A percentile compares a stretch with the other conserved stretches of the same genome.
phyloP scores from a whole-genome alignment of 1,139 yeast genomes.

The Pichia sp. region DNA sequence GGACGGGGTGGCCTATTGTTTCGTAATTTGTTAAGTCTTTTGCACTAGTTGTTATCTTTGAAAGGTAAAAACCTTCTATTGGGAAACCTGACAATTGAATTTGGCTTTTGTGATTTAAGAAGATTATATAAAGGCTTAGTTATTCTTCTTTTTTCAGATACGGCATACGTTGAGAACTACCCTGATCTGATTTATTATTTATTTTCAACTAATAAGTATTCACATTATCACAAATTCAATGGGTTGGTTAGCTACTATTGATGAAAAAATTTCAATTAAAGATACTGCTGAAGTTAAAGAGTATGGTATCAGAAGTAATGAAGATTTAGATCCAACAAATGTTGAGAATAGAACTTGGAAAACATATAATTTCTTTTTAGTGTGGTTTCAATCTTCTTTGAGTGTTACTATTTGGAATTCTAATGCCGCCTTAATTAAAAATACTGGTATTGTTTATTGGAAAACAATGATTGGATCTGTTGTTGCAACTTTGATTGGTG shows the following conservation, averaged over 20 bases:
- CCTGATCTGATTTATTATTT: background rate
- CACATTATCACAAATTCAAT: background rate
- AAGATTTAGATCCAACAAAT: constrained; percentile 27
- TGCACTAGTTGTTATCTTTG: background rate
- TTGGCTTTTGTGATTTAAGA: background rate
- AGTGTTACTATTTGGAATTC: constrained; percentile 32
- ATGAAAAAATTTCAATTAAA: constrained; percentile 13
- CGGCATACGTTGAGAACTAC: background rate
- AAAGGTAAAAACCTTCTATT: background rate
- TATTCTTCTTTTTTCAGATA: background rate
- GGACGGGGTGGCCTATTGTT: background rate
- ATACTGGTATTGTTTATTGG: constrained; percentile 17
- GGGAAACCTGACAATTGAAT: background rate
- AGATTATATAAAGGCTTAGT: background rate
- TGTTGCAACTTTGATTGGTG: constrained; percentile 16
- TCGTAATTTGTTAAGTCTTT: background rate
- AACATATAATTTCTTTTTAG: constrained; percentile 21
- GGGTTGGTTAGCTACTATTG: constrained; percentile 12
- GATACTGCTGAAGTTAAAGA: constrained; percentile 14
- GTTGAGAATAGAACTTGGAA: constrained; percentile 26
- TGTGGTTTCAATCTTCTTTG: constrained; percentile 25
- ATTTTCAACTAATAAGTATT: background rate
- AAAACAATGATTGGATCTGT: constrained; percentile 20
- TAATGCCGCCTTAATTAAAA: constrained; percentile 20
- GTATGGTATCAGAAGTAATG: constrained; percentile 23